A percentile compares a stretch with the other conserved stretches of the same genome.
Conservation (phyloP, 805 yeast species). For the Priceomyces haplophilus region DNA sequence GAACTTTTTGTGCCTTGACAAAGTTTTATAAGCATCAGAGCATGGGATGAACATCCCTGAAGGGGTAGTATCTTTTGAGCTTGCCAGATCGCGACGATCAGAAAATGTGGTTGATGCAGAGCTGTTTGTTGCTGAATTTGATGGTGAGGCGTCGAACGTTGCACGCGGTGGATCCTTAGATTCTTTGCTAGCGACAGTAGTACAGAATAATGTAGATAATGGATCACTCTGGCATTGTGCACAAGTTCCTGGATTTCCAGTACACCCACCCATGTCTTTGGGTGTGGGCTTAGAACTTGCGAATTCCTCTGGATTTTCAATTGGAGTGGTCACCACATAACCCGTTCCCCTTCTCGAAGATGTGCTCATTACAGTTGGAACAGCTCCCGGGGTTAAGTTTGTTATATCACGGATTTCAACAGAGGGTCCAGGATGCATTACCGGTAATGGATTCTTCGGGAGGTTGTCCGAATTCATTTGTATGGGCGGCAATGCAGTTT, state of each 20-base stretch:
- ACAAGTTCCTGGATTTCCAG: conserved; percentile 89
- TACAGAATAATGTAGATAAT: conserved; percentile 82
- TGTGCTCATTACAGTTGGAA: conserved; percentile 30
- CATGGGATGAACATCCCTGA: conserved; percentile 71
- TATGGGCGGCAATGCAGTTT: conserved; percentile 43
- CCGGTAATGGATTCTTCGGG: conserved; percentile 47
- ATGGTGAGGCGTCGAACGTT: not conserved
- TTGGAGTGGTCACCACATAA: conserved; percentile 11
- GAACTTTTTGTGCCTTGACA: conserved; percentile 78
- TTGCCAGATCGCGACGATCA: conserved; percentile 1
- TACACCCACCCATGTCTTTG: conserved; percentile 48
- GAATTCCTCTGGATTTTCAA: conserved; percentile 1
- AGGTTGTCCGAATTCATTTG: conserved; percentile 25
- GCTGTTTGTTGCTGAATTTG: conserved; percentile 7
- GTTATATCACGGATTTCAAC: conserved; percentile 48
- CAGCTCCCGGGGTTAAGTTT: conserved; percentile 37
- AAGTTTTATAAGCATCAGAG: conserved; percentile 84
- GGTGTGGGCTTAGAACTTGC: conserved; percentile 11
- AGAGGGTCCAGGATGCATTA: conserved; percentile 62
- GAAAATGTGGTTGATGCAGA: conserved; percentile 17
- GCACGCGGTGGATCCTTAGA: conserved; percentile 7
- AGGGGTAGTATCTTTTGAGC: conserved; percentile 17
- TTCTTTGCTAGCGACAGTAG: conserved; percentile 67
- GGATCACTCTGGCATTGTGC: conserved; percentile 81
- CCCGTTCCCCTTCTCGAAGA: conserved; percentile 12